A percentile compares a stretch with the other conserved stretches of the same genome.
phyloP scores from a whole-genome alignment of 345 rosid species.

The Euphorbia peplus region DNA sequence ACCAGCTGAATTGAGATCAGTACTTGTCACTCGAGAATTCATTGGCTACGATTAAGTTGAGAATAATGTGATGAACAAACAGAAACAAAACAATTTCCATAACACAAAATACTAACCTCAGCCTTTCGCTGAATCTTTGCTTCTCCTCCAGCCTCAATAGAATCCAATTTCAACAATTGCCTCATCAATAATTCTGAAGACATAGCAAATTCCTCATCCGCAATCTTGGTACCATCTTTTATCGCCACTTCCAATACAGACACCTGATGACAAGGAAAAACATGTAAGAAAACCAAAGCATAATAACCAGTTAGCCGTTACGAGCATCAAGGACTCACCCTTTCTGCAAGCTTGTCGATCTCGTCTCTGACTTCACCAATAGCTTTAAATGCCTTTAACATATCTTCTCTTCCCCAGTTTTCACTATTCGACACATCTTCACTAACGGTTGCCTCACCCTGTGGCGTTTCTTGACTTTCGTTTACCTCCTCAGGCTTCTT shows the following conservation, averaged over 20 bases:
- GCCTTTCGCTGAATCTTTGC: conserved; percentile 74
- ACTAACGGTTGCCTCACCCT: neutral
- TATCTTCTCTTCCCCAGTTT: conserved; percentile 29
- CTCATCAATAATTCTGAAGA: conserved; percentile 84
- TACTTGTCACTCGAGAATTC: neutral
- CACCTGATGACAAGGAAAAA: conserved; percentile 38
- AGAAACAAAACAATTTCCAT: neutral
- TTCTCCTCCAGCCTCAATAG: conserved; percentile 81
- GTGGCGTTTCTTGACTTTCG: conserved; percentile 6
- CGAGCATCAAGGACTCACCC: conserved; percentile 37
- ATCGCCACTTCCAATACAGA: conserved; percentile 66
- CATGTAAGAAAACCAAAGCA: conserved; percentile 8
- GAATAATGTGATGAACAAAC: neutral
- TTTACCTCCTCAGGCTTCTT: conserved; percentile 36
- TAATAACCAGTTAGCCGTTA: neutral
- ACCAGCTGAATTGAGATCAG: neutral
- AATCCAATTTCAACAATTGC: conserved; percentile 76
- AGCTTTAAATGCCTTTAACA: conserved; percentile 48
- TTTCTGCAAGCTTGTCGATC: conserved; percentile 72
- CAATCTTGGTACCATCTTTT: conserved; percentile 56
- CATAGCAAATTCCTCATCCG: conserved; percentile 54
- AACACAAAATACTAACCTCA: conserved; percentile 53
- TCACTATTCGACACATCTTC: conserved; percentile 10
- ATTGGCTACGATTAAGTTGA: neutral
- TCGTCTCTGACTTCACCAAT: conserved; percentile 50